Conservation (phyloP, 1,139 yeast species). For the Magnusiomyces fungicola region DNA sequence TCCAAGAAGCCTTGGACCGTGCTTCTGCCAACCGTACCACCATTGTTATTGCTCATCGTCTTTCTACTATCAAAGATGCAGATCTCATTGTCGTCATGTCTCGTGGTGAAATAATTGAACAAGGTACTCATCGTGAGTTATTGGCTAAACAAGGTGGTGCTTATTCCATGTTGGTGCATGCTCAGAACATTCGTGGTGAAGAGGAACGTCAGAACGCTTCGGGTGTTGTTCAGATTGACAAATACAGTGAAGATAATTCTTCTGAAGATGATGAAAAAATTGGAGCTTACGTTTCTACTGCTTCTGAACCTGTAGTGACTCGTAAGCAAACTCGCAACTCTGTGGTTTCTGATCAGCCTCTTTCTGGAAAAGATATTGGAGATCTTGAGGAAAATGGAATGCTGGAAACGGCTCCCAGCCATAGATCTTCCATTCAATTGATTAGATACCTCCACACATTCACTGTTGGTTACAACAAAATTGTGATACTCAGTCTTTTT, state of each 20-base stretch:
- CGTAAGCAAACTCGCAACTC: not conserved
- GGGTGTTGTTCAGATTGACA: not conserved
- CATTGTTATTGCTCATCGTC: slow-evolving; percentile 71
- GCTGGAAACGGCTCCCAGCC: not conserved
- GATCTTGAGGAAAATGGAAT: slow-evolving; percentile 1
- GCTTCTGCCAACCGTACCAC: slow-evolving; percentile 63
- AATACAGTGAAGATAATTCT: not conserved
- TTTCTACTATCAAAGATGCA: slow-evolving; percentile 59
- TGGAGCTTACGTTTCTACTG: not conserved
- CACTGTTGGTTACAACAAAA: slow-evolving; percentile 4
- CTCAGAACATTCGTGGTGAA: slow-evolving; percentile 26
- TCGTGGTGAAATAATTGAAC: slow-evolving; percentile 36
- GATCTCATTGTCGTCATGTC: slow-evolving; percentile 41
- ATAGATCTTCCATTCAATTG: not conserved
- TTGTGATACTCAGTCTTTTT: slow-evolving; percentile 28
- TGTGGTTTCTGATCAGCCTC: slow-evolving; percentile 5
- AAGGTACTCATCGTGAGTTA: slow-evolving; percentile 37
- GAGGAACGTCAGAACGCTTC: not conserved
- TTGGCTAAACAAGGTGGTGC: slow-evolving; percentile 33
- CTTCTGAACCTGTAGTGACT: not conserved
- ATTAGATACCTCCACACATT: not conserved
- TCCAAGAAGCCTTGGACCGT: slow-evolving; percentile 47
- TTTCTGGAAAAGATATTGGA: slow-evolving; percentile 6
- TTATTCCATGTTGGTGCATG: slow-evolving; percentile 33
- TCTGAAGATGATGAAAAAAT: not conserved